These are phyloP conservation scores for Wallemia ichthyophaga DNA, from an alignment of 1,284 basidiomycete species.

Conservation along the genomic window DNA sequence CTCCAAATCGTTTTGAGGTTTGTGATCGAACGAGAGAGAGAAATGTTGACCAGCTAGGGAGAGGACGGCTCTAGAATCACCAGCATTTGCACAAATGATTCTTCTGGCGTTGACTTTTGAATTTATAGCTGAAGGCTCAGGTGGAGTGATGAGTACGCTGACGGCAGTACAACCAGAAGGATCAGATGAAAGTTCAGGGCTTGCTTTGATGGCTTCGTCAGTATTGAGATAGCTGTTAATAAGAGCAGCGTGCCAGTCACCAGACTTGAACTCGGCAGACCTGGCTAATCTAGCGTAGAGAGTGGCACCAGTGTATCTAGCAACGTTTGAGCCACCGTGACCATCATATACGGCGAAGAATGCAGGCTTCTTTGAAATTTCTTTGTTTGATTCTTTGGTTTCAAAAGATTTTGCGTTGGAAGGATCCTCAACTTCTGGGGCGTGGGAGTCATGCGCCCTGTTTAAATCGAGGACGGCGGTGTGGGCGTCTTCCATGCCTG, in stretches of 20 bases:
- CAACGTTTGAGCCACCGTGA: constrained; percentile 76
- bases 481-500: constrained; percentile 98
- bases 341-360: constrained; percentile 98
- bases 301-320: constrained; percentile 66
- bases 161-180: constrained; percentile 94
- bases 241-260: constrained; percentile 44
- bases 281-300: constrained; percentile 49
- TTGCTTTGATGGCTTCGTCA: constrained; percentile 68
- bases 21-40: constrained; percentile 79
- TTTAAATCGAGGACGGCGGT: constrained; percentile 14
- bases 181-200: constrained; percentile 59
- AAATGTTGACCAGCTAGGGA: constrained; percentile 57
- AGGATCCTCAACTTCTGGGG: neutral
- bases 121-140: neutral
- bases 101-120: neutral
- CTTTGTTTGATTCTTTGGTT: constrained; percentile 2
- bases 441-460: neutral
- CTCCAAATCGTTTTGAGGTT: constrained; percentile 65
- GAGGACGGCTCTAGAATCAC: constrained; percentile 83
- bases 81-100: constrained; percentile 42
- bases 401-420: neutral
- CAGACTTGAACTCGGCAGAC: constrained; percentile 38
- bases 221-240: constrained; percentile 75
- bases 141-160: constrained; percentile 41
- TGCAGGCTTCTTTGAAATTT: constrained; percentile 17